These are phyloP conservation scores for Komagataella populi DNA, from an alignment of 805 yeast species.

Conservation along the genomic window DNA sequence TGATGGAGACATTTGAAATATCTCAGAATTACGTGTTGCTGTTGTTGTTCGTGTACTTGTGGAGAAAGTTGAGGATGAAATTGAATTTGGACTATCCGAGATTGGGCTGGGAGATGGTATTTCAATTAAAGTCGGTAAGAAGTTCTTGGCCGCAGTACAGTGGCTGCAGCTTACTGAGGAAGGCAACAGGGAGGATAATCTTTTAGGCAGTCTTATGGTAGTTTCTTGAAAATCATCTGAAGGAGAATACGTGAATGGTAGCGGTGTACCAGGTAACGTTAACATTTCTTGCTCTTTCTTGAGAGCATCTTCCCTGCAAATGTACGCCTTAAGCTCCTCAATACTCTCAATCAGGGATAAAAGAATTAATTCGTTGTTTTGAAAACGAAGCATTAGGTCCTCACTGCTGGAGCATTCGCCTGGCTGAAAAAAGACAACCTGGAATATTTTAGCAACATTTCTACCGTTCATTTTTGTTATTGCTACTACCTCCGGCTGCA, in stretches of 20 bases:
- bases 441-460: constrained; percentile 24
- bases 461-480: constrained; percentile 22
- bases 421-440: constrained; percentile 19
- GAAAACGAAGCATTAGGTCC: neutral
- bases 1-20: neutral
- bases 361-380: neutral
- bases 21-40: neutral
- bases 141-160: neutral
- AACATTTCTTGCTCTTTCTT: neutral
- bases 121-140: neutral
- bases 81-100: neutral
- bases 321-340: neutral
- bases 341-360: neutral
- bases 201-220: neutral
- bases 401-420: neutral
- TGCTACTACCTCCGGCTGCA: constrained; percentile 9
- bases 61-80: neutral
- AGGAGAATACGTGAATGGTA: neutral
- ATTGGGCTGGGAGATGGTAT: neutral
- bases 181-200: neutral
- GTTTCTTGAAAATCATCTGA: neutral
- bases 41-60: neutral
- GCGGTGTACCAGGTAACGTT: neutral
- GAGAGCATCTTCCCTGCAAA: neutral
- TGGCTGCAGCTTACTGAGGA: neutral